phyloP scores from a whole-genome alignment of 1,284 basidiomycete species.

The Tetrapyrgos nigripes region DNA sequence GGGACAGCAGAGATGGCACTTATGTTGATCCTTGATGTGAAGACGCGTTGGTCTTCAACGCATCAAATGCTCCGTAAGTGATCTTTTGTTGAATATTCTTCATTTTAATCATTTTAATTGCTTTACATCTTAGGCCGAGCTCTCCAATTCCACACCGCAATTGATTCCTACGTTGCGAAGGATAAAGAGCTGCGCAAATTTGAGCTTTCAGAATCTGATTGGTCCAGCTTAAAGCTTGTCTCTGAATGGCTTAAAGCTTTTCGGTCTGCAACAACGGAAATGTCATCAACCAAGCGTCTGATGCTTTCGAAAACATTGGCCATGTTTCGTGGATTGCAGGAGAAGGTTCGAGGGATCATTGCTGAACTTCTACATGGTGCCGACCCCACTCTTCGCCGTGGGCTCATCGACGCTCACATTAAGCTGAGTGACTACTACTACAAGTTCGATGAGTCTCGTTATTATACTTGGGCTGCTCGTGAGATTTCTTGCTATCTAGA shows the following conservation, averaged over 20 bases:
- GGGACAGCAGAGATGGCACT: too few relatives aligned
- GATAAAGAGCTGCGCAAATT: conserved; percentile 18
- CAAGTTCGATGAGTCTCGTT: conserved; percentile 31
- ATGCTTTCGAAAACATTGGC: conserved; percentile 25
- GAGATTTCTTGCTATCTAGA: conserved; percentile 18
- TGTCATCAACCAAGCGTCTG: conserved; percentile 31
- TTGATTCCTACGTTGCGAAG: conserved; percentile 22
- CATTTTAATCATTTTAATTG: neutral
- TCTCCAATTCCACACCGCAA: conserved; percentile 17
- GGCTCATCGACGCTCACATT: conserved; percentile 1
- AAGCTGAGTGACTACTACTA: conserved; percentile 33
- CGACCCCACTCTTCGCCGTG: conserved; percentile 19
- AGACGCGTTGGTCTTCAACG: neutral
- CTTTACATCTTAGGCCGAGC: conserved; percentile 23
- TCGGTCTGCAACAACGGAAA: conserved; percentile 29
- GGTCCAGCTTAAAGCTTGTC: conserved; percentile 20
- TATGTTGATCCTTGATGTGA: neutral
- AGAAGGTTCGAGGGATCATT: neutral
- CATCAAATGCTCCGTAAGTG: neutral
- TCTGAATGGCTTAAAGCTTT: conserved; percentile 29
- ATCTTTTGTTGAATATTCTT: neutral
- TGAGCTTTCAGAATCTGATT: conserved; percentile 25
- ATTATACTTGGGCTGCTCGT: too few relatives aligned
- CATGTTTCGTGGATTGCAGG: conserved; percentile 26
- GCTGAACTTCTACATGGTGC: neutral